Percentiles rank a stretch among this genome's conserved stretches.
Evolutionary conservation across 2,329 filamentous ascomycete genomes (phyloP).

Genomic region (Penicillium sp.): DNA sequence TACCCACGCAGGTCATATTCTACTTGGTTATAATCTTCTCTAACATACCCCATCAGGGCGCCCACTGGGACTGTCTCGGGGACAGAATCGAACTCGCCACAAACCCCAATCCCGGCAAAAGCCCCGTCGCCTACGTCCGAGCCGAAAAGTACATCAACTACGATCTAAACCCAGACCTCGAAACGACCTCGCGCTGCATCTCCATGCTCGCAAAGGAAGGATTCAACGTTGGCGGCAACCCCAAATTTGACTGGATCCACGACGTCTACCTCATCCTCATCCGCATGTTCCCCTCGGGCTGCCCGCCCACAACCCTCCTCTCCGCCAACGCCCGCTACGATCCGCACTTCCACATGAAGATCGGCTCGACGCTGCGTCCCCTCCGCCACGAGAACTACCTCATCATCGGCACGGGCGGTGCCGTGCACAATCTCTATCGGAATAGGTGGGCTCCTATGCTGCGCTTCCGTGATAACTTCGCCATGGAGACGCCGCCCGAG

Average conservation of each 20-base stretch:
- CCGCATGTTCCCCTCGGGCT: conserved; percentile 67
- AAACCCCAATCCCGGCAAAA: conserved; percentile 62
- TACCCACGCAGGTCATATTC: neutral
- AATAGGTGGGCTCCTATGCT: conserved; percentile 68
- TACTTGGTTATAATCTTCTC: neutral
- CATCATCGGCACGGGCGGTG: conserved; percentile 62
- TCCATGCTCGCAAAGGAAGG: conserved; percentile 53
- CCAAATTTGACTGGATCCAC: conserved; percentile 70
- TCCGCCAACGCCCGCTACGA: conserved; percentile 59
- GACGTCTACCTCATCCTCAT: conserved; percentile 70
- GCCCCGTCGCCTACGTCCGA: conserved; percentile 66
- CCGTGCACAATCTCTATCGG: conserved; percentile 70
- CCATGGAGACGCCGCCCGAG: conserved; percentile 60
- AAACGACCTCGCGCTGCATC: conserved; percentile 54
- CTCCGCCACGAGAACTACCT: conserved; percentile 59
- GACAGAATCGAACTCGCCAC: conserved; percentile 62
- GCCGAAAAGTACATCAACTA: conserved; percentile 66
- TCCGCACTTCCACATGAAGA: conserved; percentile 58
- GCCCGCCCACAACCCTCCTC: conserved; percentile 65
- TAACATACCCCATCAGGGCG: conserved; percentile 45
- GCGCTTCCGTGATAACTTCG: conserved; percentile 63
- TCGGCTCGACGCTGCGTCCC: conserved; percentile 59
- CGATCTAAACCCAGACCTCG: conserved; percentile 61
- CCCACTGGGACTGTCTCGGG: conserved; percentile 64
- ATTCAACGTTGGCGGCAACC: conserved; percentile 56